These are phyloP conservation scores for Baorangia bicolor DNA, from an alignment of 768 basidiomycete species.

Conservation along the genomic window DNA sequence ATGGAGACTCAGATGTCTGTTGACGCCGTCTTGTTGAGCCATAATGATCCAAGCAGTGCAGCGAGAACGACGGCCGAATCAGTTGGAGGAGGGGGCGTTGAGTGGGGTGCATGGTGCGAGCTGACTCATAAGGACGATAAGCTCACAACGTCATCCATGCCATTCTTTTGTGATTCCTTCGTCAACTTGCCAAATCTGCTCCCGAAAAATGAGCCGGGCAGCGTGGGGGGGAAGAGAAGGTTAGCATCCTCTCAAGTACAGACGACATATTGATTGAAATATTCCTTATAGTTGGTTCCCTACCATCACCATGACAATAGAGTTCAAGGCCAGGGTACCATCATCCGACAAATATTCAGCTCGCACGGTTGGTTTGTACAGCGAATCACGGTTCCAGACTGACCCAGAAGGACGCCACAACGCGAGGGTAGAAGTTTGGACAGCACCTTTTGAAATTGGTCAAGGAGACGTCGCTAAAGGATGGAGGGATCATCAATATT, in stretches of 20 bases:
- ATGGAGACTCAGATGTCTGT: constrained; percentile 36
- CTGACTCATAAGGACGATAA: constrained; percentile 46
- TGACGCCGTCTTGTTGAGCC: constrained; percentile 41
- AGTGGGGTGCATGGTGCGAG: constrained; percentile 56
- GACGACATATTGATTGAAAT: not conserved
- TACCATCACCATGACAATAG: constrained; percentile 58
- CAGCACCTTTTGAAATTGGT: constrained; percentile 56
- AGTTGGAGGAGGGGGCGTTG: constrained; percentile 52
- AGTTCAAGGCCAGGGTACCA: constrained; percentile 64
- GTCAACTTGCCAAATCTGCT: constrained; percentile 45
- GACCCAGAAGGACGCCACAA: constrained; percentile 60
- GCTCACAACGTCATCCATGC: constrained; percentile 48
- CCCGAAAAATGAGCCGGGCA: constrained; percentile 44
- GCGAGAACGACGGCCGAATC: constrained; percentile 39
- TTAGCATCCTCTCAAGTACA: constrained; percentile 1
- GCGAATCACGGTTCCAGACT: constrained; percentile 49
- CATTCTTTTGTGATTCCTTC: constrained; percentile 59
- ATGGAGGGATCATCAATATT: constrained; percentile 66
- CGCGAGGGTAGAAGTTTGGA: constrained; percentile 61
- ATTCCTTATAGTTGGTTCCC: constrained; percentile 52
- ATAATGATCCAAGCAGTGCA: constrained; percentile 39
- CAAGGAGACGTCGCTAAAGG: constrained; percentile 40
- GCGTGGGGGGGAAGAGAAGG: constrained; percentile 12
- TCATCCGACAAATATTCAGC: constrained; percentile 40
- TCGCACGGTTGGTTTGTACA: constrained; percentile 59